Conservation (phyloP, 108 stramenopile genomes). For the Aurantiochytrium sp. region DNA sequence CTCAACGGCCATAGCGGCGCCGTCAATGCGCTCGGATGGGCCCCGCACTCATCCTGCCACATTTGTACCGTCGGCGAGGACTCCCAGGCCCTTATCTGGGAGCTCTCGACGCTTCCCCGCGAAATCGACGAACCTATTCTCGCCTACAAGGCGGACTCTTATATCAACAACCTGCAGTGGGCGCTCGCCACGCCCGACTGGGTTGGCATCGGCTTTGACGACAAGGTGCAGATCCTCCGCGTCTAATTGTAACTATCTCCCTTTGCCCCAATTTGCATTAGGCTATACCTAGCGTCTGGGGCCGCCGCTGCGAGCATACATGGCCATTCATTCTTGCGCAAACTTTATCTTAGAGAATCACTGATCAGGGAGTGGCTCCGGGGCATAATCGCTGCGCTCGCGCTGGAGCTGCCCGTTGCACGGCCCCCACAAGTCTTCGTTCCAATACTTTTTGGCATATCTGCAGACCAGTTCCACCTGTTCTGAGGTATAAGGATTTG, state of each 20-base stretch:
- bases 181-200: conserved; percentile 86
- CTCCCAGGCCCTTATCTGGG: conserved; percentile 95
- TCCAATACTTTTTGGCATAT: background rate
- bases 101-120: conserved; percentile 70
- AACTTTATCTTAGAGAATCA: too few species aligned
- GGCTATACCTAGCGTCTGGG: too few species aligned
- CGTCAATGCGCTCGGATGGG: conserved; percentile 94
- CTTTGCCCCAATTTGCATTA: too few species aligned
- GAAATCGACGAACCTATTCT: conserved; percentile 91
- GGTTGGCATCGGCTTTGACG: conserved; percentile 84
- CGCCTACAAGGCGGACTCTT: conserved; percentile 90
- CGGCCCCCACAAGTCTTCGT: background rate
- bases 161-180: conserved; percentile 97
- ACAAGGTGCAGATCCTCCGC: conserved; percentile 79
- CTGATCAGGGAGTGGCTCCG: too few species aligned
- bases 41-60: conserved; percentile 92
- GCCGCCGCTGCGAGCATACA: too few species aligned
- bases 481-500: background rate
- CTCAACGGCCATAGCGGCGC: conserved; percentile 73
- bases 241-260: conserved; percentile 30
- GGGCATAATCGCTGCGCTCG: too few species aligned
- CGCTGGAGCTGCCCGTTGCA: background rate
- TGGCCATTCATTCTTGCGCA: too few species aligned
- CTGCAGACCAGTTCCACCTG: background rate
- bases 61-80: conserved; percentile 94